Evolutionary conservation across 495 filamentous ascomycete genomes (phyloP).

Genomic region (Penicillium cinerascens): DNA sequence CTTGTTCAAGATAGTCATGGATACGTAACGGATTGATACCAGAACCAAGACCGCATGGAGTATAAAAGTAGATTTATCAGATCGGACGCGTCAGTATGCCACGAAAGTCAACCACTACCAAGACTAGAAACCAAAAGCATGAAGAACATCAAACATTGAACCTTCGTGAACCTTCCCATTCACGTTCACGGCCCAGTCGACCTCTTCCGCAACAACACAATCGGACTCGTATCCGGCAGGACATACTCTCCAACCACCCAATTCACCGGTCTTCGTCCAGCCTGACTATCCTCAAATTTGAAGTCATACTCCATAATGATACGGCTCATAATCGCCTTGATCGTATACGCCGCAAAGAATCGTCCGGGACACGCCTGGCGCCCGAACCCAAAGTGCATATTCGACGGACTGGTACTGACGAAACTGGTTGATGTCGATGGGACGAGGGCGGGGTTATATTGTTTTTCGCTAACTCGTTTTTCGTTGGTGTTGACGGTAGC

Average conservation of each 20-base stretch:
- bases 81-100: not conserved
- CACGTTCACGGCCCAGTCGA: conserved; percentile 1
- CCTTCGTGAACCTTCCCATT: not conserved
- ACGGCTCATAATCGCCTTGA: conserved; percentile 55
- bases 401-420: conserved; percentile 18
- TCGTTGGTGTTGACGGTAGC: not conserved
- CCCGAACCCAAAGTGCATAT: conserved; percentile 36
- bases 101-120: not conserved
- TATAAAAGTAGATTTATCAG: too few species aligned
- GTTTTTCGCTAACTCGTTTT: not conserved
- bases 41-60: not conserved
- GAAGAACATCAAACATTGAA: not conserved
- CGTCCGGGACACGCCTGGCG: conserved; percentile 50
- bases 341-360: conserved; percentile 52
- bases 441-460: not conserved
- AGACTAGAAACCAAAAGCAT: not conserved
- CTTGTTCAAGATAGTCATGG: not conserved
- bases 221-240: conserved; percentile 22
- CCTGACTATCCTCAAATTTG: conserved; percentile 22
- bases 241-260: conserved; percentile 31
- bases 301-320: conserved; percentile 54
- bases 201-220: conserved; percentile 28
- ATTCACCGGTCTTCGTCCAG: conserved; percentile 23
- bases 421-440: conserved; percentile 16
- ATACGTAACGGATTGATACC: conserved; percentile 5